Conservation (phyloP, 208 protist genomes). For the Hexamita inflata region DNA sequence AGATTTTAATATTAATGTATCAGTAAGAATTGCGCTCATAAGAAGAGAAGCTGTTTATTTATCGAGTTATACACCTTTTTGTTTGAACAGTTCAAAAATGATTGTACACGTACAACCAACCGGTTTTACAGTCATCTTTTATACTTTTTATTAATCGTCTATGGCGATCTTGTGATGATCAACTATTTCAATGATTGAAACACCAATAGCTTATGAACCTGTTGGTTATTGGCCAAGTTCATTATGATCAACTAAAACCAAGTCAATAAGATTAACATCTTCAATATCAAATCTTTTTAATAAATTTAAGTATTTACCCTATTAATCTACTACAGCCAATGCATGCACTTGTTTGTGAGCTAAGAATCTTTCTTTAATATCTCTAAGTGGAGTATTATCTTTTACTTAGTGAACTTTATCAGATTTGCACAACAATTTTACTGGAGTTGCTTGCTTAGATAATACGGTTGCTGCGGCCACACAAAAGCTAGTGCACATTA, state of each 20-base stretch:
- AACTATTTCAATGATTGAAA: not conserved
- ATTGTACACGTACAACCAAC: not conserved
- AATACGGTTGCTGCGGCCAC: not conserved
- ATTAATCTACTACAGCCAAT: not conserved
- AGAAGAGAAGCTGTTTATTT: not conserved
- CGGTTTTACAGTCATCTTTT: not conserved
- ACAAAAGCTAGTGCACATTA: not conserved
- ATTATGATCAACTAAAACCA: not conserved
- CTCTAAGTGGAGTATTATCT: not conserved
- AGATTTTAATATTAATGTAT: not conserved
- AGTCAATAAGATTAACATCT: not conserved
- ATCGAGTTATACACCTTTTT: not conserved
- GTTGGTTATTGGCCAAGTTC: not conserved
- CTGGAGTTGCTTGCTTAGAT: not conserved
- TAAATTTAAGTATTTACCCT: not conserved
- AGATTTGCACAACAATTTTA: not conserved
- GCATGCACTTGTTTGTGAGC: not conserved
- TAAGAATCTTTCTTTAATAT: not conserved
- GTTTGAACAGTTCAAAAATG: not conserved
- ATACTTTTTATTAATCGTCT: not conserved
- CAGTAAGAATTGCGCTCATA: not conserved
- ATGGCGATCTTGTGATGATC: not conserved
- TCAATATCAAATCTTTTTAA: not conserved
- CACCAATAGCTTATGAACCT: not conserved
- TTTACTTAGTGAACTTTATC: not conserved